Evolutionary conservation across 805 yeast species (phyloP), one percentile per base, ranked within the genome.

Genomic region (Myxozyma vanderwaltii): DNA sequence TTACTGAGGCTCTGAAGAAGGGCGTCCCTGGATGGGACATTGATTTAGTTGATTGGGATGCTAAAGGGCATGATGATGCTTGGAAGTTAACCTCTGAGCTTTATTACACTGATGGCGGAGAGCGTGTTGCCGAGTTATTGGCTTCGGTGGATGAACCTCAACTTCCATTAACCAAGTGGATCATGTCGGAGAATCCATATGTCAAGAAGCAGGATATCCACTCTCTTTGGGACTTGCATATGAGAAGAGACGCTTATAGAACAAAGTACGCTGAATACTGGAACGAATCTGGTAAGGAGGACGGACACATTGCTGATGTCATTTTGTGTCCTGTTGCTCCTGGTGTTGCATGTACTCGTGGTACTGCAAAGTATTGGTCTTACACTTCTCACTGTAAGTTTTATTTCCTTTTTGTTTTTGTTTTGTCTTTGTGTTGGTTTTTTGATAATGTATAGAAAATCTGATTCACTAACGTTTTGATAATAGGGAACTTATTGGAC

Each of bases 341-440:
- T 56, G 86, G 86, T 63, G 85, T 84, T 51, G 89, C 94, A n/a
- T 89, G 90, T 45, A 79, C 79, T 54, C 82, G 86, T 23, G 82
- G 80, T 49, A 77, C 79, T 52, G 80, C 86, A 5, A 82, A 81
- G 71, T 86, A 86, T 73, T 88, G 94, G 91, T 87, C 91, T 2
- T 88, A 88, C 76, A 86, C 92, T 4, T 75, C 90, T 1, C 77
- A 86, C 63, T 88, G 64, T 57, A 41, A 23, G 61, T 57, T 26
- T 19, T 5, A n/a, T 23, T 13, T 19, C 19, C 13, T 21, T n/a
- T n/a, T n/a, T n/a, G n/a, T n/a, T n/a, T n/a, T n/a, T n/a, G n/a
- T n/a, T n/a, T n/a, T n/a, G n/a, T n/a, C n/a, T n/a, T n/a, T n/a
- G n/a, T n/a, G n/a, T n/a, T n/a, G n/a, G n/a, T n/a, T n/a, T n/a